Evolutionary conservation across 768 basidiomycete genomes (phyloP), one percentile per base, ranked within the genome.

Genomic region (Harrya chromipes): DNA sequence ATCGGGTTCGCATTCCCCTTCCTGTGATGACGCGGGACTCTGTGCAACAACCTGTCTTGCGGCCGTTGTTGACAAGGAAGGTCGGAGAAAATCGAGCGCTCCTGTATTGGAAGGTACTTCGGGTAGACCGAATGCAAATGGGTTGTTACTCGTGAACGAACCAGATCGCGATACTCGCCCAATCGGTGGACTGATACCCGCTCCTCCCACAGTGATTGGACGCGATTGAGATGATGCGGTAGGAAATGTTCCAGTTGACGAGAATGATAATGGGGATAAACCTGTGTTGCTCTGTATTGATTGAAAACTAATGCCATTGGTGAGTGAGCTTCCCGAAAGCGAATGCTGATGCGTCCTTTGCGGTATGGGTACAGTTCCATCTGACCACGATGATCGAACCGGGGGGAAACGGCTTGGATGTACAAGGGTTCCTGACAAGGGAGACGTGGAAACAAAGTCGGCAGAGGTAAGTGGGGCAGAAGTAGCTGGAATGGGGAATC

Each of bases 141-240:
- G 53, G 50, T 69, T 77, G 50, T 71, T 62, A 27, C 73, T 76
- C 40, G 72, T 78, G 49, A 82, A 72, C 20, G 81, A 83, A 44
- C 80, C 76, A 21, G 81, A 82, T 39, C 80, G 75, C 36, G 79
- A 78, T 70, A 82, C 75, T 50, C 81, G 71, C 27, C 81, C 80
- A 46, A 80, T 70, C 26, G 70, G 65, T 3, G 67, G 65, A 35
- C 63, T 70, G 37, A 68, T 68, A 7, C 64, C 66, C 0, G 58
- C 48, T 0, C 58, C 63, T 39, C 50, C 51, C 29, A 43, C 46
- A 6, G 65, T 31, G 41, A 57, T 23, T 43, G 66, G 46, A 36
- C 52, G 64, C 23, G 60, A 23, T 39, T 60, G 66, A 44, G 68
- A 47, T 45, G 66, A 56, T 47, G 66, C 34, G 24, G 57, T 54